These are phyloP conservation scores for Scutellaria baicalensis DNA, from an alignment of 257 asterid genomes.

Conservation along the genomic window DNA sequence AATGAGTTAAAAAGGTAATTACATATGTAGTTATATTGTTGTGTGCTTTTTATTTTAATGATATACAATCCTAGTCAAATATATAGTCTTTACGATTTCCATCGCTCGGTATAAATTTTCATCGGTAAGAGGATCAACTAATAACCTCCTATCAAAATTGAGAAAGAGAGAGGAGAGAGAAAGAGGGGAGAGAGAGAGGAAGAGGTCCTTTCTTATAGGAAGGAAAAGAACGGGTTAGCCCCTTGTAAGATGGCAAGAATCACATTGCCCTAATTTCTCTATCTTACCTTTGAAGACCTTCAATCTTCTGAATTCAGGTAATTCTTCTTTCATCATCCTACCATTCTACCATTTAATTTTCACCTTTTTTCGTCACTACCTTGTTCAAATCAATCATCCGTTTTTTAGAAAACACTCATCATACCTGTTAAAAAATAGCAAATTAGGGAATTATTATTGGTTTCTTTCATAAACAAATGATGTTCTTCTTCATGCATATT, in stretches of 20 bases:
- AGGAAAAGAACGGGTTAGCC: slow-evolving; percentile 8
- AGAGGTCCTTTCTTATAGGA: slow-evolving; percentile 18
- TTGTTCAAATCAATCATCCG: too few relatives aligned
- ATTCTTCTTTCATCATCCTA: background rate
- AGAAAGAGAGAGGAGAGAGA: background rate
- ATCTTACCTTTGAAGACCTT: slow-evolving; percentile 14
- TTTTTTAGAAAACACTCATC: too few relatives aligned
- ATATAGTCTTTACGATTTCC: too few relatives aligned
- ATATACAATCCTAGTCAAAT: too few relatives aligned
- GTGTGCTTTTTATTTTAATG: too few relatives aligned
- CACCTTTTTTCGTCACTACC: background rate
- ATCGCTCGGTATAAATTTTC: too few relatives aligned
- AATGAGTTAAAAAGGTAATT: too few relatives aligned
- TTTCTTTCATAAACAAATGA: background rate
- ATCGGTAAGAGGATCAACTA: background rate
- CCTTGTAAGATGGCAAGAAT: slow-evolving; percentile 20
- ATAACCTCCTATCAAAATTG: background rate
- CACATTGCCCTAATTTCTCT: slow-evolving; percentile 3
- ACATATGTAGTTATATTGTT: too few relatives aligned
- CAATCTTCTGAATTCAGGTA: slow-evolving; percentile 9
- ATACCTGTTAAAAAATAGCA: background rate
- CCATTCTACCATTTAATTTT: background rate
- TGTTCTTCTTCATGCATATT: background rate
- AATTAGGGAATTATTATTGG: background rate
- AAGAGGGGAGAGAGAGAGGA: background rate